Evolutionary conservation across 441 rosid species (phyloP).

Genomic region (Viola pubescens): DNA sequence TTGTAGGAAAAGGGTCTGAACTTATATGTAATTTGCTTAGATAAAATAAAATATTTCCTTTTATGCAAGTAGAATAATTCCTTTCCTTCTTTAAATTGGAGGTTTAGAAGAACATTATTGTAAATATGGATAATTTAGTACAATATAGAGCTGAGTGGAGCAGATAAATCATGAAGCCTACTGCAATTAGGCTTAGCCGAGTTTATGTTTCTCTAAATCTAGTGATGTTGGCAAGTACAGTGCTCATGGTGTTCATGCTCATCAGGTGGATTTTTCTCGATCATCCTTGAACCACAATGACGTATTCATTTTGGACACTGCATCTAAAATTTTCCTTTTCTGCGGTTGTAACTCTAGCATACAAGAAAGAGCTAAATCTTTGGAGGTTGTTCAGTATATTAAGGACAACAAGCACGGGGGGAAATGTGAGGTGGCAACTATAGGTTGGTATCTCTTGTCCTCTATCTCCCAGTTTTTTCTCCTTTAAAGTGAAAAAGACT

Average conservation of each 20-base stretch:
- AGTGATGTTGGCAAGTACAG: constrained; percentile 6
- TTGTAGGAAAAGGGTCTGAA: too few species aligned
- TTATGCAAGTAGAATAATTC: too few species aligned
- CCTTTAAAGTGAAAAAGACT: neutral
- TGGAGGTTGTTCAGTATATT: constrained; percentile 88
- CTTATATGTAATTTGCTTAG: too few species aligned
- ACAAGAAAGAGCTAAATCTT: constrained; percentile 90
- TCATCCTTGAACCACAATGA: constrained; percentile 79
- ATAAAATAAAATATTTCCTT: too few species aligned
- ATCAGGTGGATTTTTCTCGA: constrained; percentile 75
- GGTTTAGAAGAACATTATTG: too few species aligned
- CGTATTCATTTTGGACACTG: constrained; percentile 74
- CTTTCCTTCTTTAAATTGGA: too few species aligned
- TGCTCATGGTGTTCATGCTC: constrained; percentile 14
- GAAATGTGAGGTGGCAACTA: constrained; percentile 77
- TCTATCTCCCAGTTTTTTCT: constrained; percentile 4
- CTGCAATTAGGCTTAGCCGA: too few species aligned
- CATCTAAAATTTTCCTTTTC: constrained; percentile 79
- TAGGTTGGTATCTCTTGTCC: constrained; percentile 44
- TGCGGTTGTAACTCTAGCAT: constrained; percentile 78
- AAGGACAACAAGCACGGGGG: constrained; percentile 76
- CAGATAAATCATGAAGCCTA: too few species aligned
- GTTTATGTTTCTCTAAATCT: neutral
- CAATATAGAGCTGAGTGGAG: too few species aligned
- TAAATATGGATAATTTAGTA: too few species aligned